Base-by-base conservation (phyloP, 805 yeast species). In the Maudiozyma serrabonitensis region DNA sequence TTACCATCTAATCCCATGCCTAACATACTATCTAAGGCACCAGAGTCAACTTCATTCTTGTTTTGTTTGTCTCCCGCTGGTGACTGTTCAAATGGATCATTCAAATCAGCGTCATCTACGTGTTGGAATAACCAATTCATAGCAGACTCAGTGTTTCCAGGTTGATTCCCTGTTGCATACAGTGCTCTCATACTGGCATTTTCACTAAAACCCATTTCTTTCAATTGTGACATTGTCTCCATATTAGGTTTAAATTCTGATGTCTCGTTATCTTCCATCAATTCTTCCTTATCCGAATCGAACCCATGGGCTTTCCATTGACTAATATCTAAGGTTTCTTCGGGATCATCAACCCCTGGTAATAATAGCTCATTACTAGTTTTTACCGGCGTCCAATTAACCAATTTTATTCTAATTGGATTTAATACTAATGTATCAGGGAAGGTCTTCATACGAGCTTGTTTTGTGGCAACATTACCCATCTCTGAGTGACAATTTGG, bases 51-150 rank as follows among this genome's bases (percentile, higher is more conserved):
- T n/a, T n/a, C 18, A 8, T 7, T 16, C 11, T 35, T 16, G 19
- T 35, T 16, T n/a, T 35, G 18, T n/a, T 15, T n/a, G 52, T 50
- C 2, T 45, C 43, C 4, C 46, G 8, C 6, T 47, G 38, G 11
- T 16, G 38, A 19, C 9, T 13, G n/a, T 13, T 6, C 38, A n/a
- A 35, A 35, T 16, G 38, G 38, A 35, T 35, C 38, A 62, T 90
- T 95, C 42, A 90, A 76, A 58, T 79, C 84, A 1, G 81, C 62
- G 63, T 87, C 96, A 23, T 90, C 97, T 82, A 88, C 79, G 60
- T 90, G 95, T 19, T 76, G 84, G 60, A 93, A 83, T 6, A 93
- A 63, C 95, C 97, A 87, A 57, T 87, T 86, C 85, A 86, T 81
- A 0, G 97, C 96, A 6, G 74, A 74, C 54, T 91, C 97, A 0